Conservation (phyloP, 148 eudicot species). For the Amaranthus cruentus region DNA sequence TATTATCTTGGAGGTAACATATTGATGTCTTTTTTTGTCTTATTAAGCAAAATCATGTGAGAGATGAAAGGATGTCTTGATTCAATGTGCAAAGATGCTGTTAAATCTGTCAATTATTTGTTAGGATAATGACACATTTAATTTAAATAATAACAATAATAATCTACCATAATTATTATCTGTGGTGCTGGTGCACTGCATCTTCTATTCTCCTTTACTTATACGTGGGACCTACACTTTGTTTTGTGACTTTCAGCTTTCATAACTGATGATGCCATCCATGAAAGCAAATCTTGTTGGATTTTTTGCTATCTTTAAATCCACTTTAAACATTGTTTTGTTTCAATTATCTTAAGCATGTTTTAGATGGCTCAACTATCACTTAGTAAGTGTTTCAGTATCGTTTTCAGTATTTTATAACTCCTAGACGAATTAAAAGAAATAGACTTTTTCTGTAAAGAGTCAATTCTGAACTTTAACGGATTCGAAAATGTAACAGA, state of each 20-base stretch:
- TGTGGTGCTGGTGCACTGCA: not conserved
- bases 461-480: too few species aligned
- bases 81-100: slow-evolving; percentile 31
- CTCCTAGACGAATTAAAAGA: too few species aligned
- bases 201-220: slow-evolving; percentile 11
- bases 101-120: slow-evolving; percentile 11
- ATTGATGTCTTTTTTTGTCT: not conserved
- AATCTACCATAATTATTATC: not conserved
- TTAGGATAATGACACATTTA: slow-evolving; percentile 18
- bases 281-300: not conserved
- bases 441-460: too few species aligned
- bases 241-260: not conserved
- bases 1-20: too few species aligned
- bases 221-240: not conserved
- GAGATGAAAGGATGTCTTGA: slow-evolving; percentile 11
- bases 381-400: too few species aligned
- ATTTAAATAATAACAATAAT: not conserved
- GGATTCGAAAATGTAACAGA: too few species aligned
- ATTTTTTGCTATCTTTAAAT: too few species aligned
- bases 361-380: too few species aligned
- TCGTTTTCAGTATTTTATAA: too few species aligned
- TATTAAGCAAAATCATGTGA: not conserved
- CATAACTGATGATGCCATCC: not conserved
- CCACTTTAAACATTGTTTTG: too few species aligned
- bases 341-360: too few species aligned